These are phyloP conservation scores for Zygosaccharomyces bailii DNA, from an alignment of 805 yeast genomes.

Conservation along the genomic window DNA sequence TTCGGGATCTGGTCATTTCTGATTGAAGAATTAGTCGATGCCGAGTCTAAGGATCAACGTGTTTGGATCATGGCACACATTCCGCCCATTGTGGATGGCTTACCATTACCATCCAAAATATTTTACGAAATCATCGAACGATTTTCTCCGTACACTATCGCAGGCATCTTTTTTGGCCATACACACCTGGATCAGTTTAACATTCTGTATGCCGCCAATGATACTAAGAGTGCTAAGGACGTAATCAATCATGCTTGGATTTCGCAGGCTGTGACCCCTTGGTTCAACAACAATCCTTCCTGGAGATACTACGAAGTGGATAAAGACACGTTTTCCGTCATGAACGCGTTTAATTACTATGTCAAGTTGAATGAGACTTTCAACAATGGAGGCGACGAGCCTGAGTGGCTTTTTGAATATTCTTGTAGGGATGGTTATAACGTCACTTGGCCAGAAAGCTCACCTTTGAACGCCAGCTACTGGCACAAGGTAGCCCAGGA, in stretches of 20 bases:
- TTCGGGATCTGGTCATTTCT: constrained; percentile 63
- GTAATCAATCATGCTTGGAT: constrained; percentile 61
- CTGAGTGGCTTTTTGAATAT: constrained; percentile 61
- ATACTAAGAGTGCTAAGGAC: constrained; percentile 40
- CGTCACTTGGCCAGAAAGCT: constrained; percentile 51
- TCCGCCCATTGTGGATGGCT: constrained; percentile 56
- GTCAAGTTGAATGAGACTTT: constrained; percentile 59
- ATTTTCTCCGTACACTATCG: constrained; percentile 65
- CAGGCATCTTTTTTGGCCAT: constrained; percentile 68
- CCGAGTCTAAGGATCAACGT: constrained; percentile 55
- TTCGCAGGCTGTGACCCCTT: constrained; percentile 64
- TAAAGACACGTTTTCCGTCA: constrained; percentile 52
- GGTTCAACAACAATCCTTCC: constrained; percentile 57
- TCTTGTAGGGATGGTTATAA: constrained; percentile 58
- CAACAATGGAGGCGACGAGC: constrained; percentile 50
- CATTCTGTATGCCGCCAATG: constrained; percentile 49
- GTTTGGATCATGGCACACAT: constrained; percentile 76
- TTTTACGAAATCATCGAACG: constrained; percentile 58
- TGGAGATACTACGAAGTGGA: constrained; percentile 74
- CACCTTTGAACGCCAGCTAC: constrained; percentile 65
- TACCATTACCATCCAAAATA: constrained; percentile 58
- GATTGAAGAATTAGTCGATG: constrained; percentile 56
- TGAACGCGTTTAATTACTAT: constrained; percentile 58
- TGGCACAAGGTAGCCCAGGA: constrained; percentile 56
- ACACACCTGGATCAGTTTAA: constrained; percentile 68